These are phyloP conservation scores for Corymbia calophylla DNA, from an alignment of 441 rosid genomes.

Conservation along the genomic window DNA sequence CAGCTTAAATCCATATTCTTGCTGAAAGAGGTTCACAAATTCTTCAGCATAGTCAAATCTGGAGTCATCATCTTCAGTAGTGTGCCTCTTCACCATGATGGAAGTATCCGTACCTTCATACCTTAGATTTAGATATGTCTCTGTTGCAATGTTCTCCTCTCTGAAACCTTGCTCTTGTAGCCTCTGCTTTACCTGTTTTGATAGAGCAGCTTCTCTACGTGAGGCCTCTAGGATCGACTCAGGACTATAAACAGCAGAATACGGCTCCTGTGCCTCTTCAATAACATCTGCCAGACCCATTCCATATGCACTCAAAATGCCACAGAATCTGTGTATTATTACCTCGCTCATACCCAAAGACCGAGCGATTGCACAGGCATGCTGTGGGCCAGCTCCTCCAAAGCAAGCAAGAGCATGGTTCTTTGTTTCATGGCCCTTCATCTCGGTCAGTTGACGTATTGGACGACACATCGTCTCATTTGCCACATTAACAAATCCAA, in stretches of 20 bases:
- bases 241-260: conserved; percentile 69
- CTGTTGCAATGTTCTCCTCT: conserved; percentile 53
- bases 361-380: conserved; percentile 93
- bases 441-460: conserved; percentile 86
- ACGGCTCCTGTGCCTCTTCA: conserved; percentile 94
- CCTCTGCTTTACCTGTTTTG: conserved; percentile 50
- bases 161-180: conserved; percentile 72
- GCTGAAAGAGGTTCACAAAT: conserved; percentile 74
- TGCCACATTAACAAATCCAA: conserved; percentile 90
- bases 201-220: conserved; percentile 44
- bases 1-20: conserved; percentile 89
- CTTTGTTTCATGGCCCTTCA: conserved; percentile 96
- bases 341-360: conserved; percentile 92
- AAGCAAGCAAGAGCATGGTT: conserved; percentile 94
- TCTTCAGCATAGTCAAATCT: conserved; percentile 57
- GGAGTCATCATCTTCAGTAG: conserved; percentile 29
- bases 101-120: conserved; percentile 93
- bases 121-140: conserved; percentile 76
- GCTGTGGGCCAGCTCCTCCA: conserved; percentile 99
- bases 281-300: conserved; percentile 99
- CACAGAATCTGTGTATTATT: conserved; percentile 80
- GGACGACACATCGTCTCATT: conserved; percentile 99
- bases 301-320: conserved; percentile 93
- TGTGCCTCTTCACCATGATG: conserved; percentile 73
- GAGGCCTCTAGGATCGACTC: conserved; percentile 61